A percentile compares a stretch with the other conserved stretches of the same genome.
These are phyloP conservation scores for Akanthomyces dipterigenus DNA, from an alignment of 2,329 filamentous ascomycete species.

Conservation along the genomic window DNA sequence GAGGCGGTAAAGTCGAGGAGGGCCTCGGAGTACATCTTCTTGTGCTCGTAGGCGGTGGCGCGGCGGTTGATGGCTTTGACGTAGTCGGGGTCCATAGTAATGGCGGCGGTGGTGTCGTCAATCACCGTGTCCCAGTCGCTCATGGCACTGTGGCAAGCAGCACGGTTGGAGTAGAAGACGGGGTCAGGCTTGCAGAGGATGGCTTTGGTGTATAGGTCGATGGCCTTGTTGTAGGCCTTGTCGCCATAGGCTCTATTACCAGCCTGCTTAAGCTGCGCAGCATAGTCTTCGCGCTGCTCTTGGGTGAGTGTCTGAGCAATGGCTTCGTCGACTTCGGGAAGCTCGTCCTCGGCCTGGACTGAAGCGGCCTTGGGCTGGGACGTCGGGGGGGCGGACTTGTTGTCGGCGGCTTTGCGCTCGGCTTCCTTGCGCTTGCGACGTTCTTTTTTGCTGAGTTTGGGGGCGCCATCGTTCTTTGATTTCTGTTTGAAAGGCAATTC, in stretches of 20 bases:
- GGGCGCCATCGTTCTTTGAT: slow-evolving; percentile 39
- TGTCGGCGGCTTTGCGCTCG: slow-evolving; percentile 49
- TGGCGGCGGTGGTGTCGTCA: slow-evolving; percentile 90
- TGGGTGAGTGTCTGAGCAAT: slow-evolving; percentile 44
- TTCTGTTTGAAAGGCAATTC: slow-evolving; percentile 29
- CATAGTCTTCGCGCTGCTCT: slow-evolving; percentile 77
- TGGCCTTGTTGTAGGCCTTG: slow-evolving; percentile 90
- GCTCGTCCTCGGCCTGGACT: slow-evolving; percentile 56
- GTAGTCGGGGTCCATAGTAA: slow-evolving; percentile 90
- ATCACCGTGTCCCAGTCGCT: slow-evolving; percentile 93
- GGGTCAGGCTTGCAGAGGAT: slow-evolving; percentile 96
- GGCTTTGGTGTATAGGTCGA: slow-evolving; percentile 90
- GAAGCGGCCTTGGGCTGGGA: slow-evolving; percentile 43
- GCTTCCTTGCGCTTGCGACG: slow-evolving; percentile 80
- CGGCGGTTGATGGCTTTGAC: slow-evolving; percentile 96
- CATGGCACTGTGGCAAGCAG: slow-evolving; percentile 92
- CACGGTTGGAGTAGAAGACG: slow-evolving; percentile 98
- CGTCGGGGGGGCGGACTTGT: slow-evolving; percentile 30
- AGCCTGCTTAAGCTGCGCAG: slow-evolving; percentile 85
- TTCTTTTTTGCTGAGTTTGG: slow-evolving; percentile 85
- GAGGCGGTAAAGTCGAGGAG: slow-evolving; percentile 96
- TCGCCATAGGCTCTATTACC: slow-evolving; percentile 94
- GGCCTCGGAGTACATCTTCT: slow-evolving; percentile 85
- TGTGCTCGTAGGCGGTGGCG: slow-evolving; percentile 93
- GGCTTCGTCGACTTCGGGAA: slow-evolving; percentile 60